Conservation (phyloP, 257 asterid species). For the Solanum peruvianum region DNA sequence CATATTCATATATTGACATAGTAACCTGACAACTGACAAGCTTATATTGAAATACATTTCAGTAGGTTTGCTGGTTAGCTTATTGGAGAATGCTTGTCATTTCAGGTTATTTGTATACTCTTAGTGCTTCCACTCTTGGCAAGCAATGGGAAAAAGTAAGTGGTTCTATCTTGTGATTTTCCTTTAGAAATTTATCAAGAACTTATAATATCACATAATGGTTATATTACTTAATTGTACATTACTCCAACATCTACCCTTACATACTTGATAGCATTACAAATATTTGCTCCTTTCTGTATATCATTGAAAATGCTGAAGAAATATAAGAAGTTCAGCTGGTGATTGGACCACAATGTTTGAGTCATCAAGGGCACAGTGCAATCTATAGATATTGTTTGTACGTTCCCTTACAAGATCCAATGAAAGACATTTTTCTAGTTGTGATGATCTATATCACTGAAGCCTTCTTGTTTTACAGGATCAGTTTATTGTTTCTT, state of each 20-base stretch:
- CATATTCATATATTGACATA: neutral
- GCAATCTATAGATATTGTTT: neutral
- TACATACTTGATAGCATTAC: neutral
- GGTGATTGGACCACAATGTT: neutral
- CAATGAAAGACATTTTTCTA: neutral
- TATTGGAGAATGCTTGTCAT: neutral
- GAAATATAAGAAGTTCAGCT: neutral
- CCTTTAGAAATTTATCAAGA: neutral
- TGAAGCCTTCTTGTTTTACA: neutral
- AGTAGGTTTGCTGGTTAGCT: neutral
- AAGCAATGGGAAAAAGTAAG: slow-evolving; percentile 80
- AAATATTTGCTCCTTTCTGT: neutral
- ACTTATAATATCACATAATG: neutral
- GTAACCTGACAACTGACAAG: neutral
- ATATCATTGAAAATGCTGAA: neutral
- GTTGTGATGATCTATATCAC: neutral
- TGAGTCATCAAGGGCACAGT: neutral
- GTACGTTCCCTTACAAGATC: neutral
- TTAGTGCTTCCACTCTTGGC: slow-evolving; percentile 84
- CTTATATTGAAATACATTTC: neutral
- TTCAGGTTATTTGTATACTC: slow-evolving; percentile 81
- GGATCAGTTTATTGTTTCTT: neutral
- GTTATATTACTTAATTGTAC: neutral
- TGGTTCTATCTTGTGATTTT: neutral
- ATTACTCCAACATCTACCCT: neutral